phyloP scores from a whole-genome alignment of 2,329 filamentous ascomycete species.

The Epichloe bromicola region DNA sequence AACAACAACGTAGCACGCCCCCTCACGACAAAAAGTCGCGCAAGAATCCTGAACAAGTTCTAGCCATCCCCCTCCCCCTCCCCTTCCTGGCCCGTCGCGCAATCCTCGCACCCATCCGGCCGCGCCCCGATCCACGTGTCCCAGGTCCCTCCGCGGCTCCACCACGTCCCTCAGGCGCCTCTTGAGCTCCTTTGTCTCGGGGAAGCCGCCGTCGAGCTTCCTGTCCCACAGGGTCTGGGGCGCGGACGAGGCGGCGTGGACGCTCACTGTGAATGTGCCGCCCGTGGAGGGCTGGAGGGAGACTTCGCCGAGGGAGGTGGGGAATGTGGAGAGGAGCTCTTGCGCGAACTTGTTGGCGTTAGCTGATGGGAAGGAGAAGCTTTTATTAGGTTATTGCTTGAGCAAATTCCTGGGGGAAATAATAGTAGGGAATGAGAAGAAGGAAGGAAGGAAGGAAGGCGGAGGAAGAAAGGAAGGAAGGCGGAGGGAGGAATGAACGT shows the following conservation, averaged over 20 bases:
- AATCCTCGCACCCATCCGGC: neutral
- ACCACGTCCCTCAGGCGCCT: conserved; percentile 70
- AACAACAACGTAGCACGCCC: too few species aligned
- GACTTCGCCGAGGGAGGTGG: conserved; percentile 70
- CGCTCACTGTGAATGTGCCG: conserved; percentile 66
- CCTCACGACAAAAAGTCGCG: too few species aligned
- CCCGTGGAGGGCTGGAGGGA: conserved; percentile 76
- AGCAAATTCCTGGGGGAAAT: too few species aligned
- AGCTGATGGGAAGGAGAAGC: neutral
- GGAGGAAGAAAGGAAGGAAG: neutral
- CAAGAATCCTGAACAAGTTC: neutral
- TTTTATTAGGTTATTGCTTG: too few species aligned
- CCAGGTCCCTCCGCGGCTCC: conserved; percentile 63
- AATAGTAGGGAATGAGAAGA: too few species aligned
- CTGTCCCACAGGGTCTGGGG: conserved; percentile 62
- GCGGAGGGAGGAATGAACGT: too few species aligned
- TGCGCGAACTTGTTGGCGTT: conserved; percentile 58
- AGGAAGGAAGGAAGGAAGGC: too few species aligned
- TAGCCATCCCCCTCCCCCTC: neutral
- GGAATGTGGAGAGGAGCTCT: conserved; percentile 90
- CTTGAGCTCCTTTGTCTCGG: conserved; percentile 87
- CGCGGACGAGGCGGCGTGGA: conserved; percentile 21
- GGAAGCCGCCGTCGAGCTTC: conserved; percentile 72
- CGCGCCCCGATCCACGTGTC: conserved; percentile 56
- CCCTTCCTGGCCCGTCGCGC: neutral